Conservation (phyloP, 2,329 filamentous ascomycete genomes). For the Fonsecaea pugnacius region DNA sequence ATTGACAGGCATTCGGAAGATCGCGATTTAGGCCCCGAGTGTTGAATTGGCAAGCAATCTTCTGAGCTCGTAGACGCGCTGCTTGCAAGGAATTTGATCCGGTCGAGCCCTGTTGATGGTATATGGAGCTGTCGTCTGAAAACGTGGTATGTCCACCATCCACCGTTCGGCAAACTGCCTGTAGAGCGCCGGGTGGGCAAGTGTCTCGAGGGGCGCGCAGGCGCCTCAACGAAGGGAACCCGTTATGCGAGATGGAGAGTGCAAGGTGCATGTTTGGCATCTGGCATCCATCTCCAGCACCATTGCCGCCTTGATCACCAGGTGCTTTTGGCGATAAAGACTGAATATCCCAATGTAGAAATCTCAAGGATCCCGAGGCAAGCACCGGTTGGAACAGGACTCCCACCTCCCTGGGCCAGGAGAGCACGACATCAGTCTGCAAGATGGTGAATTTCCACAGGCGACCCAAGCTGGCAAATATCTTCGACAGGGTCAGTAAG, state of each 20-base stretch:
- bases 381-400: constrained; percentile 54
- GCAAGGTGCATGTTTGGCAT: constrained; percentile 34
- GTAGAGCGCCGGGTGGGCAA: constrained; percentile 49
- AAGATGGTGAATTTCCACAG: constrained; percentile 58
- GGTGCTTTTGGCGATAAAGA: constrained; percentile 42
- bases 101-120: constrained; percentile 37
- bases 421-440: constrained; percentile 55
- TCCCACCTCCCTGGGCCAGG: constrained; percentile 44
- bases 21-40: neutral
- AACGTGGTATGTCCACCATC: constrained; percentile 45
- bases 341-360: constrained; percentile 67
- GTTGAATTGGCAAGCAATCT: constrained; percentile 31
- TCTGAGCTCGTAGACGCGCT: constrained; percentile 51
- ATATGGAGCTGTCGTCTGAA: constrained; percentile 46
- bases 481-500: constrained; percentile 56
- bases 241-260: constrained; percentile 45
- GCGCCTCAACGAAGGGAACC: constrained; percentile 48
- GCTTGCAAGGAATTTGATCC: constrained; percentile 52
- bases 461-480: constrained; percentile 53
- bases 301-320: neutral
- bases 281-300: neutral
- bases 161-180: constrained; percentile 50
- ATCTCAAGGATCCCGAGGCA: constrained; percentile 54
- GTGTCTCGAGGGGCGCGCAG: constrained; percentile 52
- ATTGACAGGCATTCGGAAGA: neutral